Conservation (phyloP, 2,329 filamentous ascomycete genomes). For the Lachnellula hyalina region DNA sequence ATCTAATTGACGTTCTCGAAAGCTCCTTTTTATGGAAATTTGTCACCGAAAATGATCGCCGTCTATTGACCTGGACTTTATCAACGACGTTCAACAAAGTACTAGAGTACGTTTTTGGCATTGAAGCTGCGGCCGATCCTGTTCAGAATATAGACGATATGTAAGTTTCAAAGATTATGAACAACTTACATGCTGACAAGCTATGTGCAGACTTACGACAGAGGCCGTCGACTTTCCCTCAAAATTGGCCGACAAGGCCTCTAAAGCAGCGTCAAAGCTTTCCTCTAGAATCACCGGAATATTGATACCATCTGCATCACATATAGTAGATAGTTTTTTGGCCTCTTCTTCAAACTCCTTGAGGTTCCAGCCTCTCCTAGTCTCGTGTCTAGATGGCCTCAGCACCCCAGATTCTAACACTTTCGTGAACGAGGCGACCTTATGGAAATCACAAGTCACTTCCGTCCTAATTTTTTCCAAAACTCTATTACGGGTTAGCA, state of each 20-base stretch:
- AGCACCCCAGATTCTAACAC: slow-evolving; percentile 57
- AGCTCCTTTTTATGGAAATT: slow-evolving; percentile 86
- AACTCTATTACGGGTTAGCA: slow-evolving; percentile 64
- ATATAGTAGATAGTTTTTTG: slow-evolving; percentile 72
- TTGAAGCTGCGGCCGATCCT: slow-evolving; percentile 54
- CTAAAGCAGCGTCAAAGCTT: not conserved
- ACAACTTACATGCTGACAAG: too few species aligned
- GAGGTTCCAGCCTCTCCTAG: slow-evolving; percentile 71
- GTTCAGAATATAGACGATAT: slow-evolving; percentile 32
- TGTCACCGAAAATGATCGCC: slow-evolving; percentile 59
- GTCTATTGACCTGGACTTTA: slow-evolving; percentile 62
- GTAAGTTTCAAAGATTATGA: too few species aligned
- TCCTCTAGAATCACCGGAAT: slow-evolving; percentile 21
- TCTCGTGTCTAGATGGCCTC: slow-evolving; percentile 60
- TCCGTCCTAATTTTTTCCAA: slow-evolving; percentile 62
- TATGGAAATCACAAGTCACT: slow-evolving; percentile 57
- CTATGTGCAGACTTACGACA: not conserved
- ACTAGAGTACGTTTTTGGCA: slow-evolving; percentile 66
- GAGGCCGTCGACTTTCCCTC: not conserved
- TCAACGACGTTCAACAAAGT: slow-evolving; percentile 66
- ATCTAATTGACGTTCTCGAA: slow-evolving; percentile 77
- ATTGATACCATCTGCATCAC: slow-evolving; percentile 67
- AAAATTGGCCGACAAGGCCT: not conserved
- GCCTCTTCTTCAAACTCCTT: slow-evolving; percentile 64
- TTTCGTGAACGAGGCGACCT: slow-evolving; percentile 48